phyloP scores from a whole-genome alignment of 2,329 filamentous ascomycete genomes.

The Calonectria pseudoreteaudii region DNA sequence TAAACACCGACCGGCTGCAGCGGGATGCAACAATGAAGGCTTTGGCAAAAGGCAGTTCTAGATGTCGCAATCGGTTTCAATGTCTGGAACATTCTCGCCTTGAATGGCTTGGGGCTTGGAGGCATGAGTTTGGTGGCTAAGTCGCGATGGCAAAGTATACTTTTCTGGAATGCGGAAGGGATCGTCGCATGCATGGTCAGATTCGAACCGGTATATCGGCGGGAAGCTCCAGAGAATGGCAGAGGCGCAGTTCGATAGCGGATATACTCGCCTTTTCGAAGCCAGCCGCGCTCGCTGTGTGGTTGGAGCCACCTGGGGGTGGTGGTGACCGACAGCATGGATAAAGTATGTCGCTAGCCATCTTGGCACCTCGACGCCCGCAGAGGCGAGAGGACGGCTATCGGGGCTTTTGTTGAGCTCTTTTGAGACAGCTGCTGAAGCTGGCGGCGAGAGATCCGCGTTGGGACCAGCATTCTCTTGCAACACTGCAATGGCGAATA shows the following conservation, averaged over 20 bases:
- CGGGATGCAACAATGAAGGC: not conserved
- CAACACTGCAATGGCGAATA: not conserved
- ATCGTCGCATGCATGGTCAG: conserved; percentile 4
- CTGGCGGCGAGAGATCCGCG: not conserved
- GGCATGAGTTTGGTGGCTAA: not conserved
- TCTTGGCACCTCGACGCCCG: not conserved
- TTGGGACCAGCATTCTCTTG: conserved; percentile 1
- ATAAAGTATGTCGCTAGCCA: not conserved
- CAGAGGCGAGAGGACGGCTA: not conserved
- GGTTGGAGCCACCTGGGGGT: not conserved
- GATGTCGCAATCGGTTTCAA: not conserved
- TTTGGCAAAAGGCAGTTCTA: not conserved
- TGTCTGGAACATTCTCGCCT: not conserved
- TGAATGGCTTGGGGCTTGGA: not conserved
- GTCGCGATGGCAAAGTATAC: not conserved
- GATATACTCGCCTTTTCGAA: not conserved
- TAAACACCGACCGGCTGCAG: not conserved
- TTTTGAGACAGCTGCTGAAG: not conserved
- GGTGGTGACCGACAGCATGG: not conserved
- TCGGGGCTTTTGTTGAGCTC: not conserved
- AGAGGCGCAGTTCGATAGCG: not conserved
- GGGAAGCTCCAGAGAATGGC: not conserved
- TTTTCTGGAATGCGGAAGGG: not conserved
- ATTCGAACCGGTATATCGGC: not conserved
- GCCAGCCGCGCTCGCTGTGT: not conserved